Evolutionary conservation across 2,329 filamentous ascomycete genomes (phyloP), one percentile per base, ranked within the genome.

Genomic region (Colletotrichum zoysiae): DNA sequence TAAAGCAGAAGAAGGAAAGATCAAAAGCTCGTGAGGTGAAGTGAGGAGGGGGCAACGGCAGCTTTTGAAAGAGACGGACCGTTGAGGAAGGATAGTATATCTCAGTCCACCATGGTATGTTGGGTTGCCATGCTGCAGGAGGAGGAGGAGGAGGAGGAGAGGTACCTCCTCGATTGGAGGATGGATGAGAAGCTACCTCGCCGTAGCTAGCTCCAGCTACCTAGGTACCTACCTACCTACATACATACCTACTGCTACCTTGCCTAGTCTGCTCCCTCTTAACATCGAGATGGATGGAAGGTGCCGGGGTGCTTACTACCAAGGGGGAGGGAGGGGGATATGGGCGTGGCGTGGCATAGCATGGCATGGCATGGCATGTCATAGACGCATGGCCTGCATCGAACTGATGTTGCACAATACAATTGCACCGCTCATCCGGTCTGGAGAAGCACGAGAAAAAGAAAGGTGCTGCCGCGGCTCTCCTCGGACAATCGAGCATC

Each of bases 31-130:
- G 42, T 44, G 53, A n/a, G n/a, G 20, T 16, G 35, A 51, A 30
- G 30, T 30, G 30, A 30, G n/a, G 58, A 42, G 61, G 65, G 67
- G 60, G 40, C 14, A 40, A 53, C 33, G 53, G 65, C 40, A 65
- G 60, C 55, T 71, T 65, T 69, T 69, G 69, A 71, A 69, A 64
- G 59, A 60, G 59, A 55, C 20, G 53, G 55, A 12, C 57, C 53
- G 51, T 59, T 44, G 48, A 58, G 62, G 16, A 33, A 42, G 53
- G 26, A 55, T 46, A 53, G 46, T 48, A 50, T 64, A 40, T 44
- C 23, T 55, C 35, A 38, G 23, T 56, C 46, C 40, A 56, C 50
- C 51, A 55, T 56, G 65, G 69, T 64, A 71, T 71, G 65, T 48
- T 68, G 68, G 20, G 30, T 57, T 23, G 48, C 46, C 33, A 42